phyloP scores from a whole-genome alignment of 1,139 yeast species.

The Sugiyamaella sp. region DNA sequence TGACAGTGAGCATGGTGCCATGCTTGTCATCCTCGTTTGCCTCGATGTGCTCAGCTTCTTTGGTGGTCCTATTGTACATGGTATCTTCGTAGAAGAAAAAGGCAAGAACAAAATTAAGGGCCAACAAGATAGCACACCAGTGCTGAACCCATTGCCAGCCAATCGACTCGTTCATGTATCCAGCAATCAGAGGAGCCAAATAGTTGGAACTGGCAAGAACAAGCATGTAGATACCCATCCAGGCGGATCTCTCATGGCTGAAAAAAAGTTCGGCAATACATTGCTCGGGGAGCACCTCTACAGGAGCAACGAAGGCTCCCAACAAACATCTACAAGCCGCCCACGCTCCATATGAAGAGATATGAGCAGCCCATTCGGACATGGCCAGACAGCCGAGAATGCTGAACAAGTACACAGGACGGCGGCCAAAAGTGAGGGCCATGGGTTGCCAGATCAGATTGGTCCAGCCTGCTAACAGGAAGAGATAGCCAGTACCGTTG shows the following conservation, averaged over 20 bases:
- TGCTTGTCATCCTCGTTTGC: constrained; percentile 20
- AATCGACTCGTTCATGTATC: constrained; percentile 59
- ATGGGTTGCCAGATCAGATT: constrained; percentile 54
- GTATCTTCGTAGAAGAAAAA: constrained; percentile 72
- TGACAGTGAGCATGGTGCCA: constrained; percentile 15
- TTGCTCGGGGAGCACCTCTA: constrained; percentile 59
- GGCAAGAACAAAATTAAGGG: constrained; percentile 56
- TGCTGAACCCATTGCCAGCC: constrained; percentile 83
- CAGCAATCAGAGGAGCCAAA: constrained; percentile 76
- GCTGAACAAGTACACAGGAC: constrained; percentile 53
- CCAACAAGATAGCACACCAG: constrained; percentile 72
- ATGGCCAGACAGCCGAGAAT: constrained; percentile 42
- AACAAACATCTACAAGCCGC: constrained; percentile 48
- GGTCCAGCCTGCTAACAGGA: constrained; percentile 53
- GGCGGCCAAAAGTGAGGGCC: constrained; percentile 56
- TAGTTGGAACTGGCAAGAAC: constrained; percentile 80
- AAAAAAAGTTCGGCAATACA: constrained; percentile 50
- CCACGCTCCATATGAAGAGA: constrained; percentile 40
- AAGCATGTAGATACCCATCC: constrained; percentile 72
- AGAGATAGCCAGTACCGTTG: constrained; percentile 56
- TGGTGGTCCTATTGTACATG: constrained; percentile 56
- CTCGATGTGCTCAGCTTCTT: constrained; percentile 27
- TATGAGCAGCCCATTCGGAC: constrained; percentile 42
- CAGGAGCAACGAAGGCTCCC: constrained; percentile 57
- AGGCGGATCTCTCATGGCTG: constrained; percentile 76